Percentiles rank a stretch among this genome's conserved stretches.
Evolutionary conservation across 495 filamentous ascomycete genomes (phyloP).

Genomic region (Lasiosphaeria hispida): DNA sequence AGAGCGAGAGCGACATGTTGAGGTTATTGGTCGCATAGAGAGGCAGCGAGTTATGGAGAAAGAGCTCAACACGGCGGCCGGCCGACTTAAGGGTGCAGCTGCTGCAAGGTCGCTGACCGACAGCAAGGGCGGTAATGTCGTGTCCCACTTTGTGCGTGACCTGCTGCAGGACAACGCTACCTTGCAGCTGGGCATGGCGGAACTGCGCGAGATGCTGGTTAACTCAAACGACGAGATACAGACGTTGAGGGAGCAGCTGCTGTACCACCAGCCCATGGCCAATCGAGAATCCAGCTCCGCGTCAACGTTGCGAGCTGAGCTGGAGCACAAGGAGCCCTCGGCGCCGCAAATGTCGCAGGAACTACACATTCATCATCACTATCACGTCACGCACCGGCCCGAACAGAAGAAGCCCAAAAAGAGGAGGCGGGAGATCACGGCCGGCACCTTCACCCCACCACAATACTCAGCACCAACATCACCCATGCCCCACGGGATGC

Average conservation of each 20-base stretch:
- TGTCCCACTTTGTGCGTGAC: conserved; percentile 92
- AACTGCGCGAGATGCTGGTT: conserved; percentile 85
- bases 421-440: conserved; percentile 59
- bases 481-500: conserved; percentile 16
- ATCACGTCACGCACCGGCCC: conserved; percentile 65
- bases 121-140: conserved; percentile 56
- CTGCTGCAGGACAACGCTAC: conserved; percentile 94
- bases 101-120: conserved; percentile 60
- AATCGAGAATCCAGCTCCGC: conserved; percentile 30
- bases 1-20: conserved; percentile 78
- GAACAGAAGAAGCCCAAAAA: conserved; percentile 68
- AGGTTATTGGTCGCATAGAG: conserved; percentile 77
- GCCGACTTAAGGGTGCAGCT: conserved; percentile 74
- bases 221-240: conserved; percentile 95
- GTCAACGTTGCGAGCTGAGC: conserved; percentile 66
- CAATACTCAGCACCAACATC: conserved; percentile 27
- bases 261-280: conserved; percentile 68
- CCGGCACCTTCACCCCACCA: conserved; percentile 60
- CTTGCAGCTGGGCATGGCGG: conserved; percentile 82
- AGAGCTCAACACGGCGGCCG: conserved; percentile 72
- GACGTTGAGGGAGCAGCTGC: conserved; percentile 76
- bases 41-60: conserved; percentile 70
- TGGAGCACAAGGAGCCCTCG: conserved; percentile 53
- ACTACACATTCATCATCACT: conserved; percentile 90
- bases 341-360: conserved; percentile 57